Conservation (phyloP, 495 filamentous ascomycete genomes). For the Neurospora sp. region DNA sequence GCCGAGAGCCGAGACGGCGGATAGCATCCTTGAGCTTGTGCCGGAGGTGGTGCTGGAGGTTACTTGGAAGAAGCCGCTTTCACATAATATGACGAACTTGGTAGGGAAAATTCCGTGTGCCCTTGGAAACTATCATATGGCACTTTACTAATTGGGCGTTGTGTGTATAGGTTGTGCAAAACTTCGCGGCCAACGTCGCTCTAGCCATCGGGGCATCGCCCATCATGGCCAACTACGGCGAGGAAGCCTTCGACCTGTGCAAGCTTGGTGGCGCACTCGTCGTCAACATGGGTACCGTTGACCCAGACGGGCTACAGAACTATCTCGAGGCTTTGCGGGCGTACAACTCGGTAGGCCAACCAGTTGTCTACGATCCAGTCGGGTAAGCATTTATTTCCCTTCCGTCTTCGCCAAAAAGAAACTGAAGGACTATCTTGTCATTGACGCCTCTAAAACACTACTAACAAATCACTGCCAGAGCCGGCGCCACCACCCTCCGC, state of each 20-base stretch:
- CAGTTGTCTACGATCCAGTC: conserved; percentile 83
- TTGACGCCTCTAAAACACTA: background rate
- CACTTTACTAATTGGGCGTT: background rate
- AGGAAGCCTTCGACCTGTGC: conserved; percentile 72
- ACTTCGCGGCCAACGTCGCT: conserved; percentile 85
- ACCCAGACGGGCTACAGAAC: conserved; percentile 56
- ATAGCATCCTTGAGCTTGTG: conserved; percentile 40
- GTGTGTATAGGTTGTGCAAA: conserved; percentile 58
- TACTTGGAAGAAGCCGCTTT: conserved; percentile 55
- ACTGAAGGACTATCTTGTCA: background rate
- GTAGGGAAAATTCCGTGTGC: conserved; percentile 7
- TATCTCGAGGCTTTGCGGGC: conserved; percentile 52
- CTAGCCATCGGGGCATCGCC: conserved; percentile 78
- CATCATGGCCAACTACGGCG: conserved; percentile 84
- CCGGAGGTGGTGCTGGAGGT: conserved; percentile 51
- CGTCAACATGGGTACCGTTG: conserved; percentile 92
- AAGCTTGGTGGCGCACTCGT: conserved; percentile 59
- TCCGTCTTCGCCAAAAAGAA: background rate
- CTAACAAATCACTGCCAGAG: conserved; percentile 24
- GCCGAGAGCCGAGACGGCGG: conserved; percentile 35
- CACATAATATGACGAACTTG: conserved; percentile 94
- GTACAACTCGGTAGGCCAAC: conserved; percentile 66
- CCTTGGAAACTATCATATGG: background rate
- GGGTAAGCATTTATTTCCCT: conserved; percentile 36
- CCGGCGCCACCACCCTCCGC: conserved; percentile 69